Conservation (phyloP, 441 rosid species). For the Populus hybrid region DNA sequence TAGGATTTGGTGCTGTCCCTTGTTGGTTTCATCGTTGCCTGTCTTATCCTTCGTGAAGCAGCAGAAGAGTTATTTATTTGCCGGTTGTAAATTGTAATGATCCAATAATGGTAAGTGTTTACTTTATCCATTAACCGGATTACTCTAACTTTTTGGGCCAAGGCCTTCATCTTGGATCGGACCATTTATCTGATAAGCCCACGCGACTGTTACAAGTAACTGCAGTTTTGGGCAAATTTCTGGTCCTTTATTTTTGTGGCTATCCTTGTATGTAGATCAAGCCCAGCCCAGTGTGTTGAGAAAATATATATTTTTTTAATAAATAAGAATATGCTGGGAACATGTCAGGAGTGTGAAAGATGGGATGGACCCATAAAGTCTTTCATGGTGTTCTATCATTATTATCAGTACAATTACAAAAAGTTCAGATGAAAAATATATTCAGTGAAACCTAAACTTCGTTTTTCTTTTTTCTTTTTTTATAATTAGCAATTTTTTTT, state of each 20-base stretch:
- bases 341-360: not conserved
- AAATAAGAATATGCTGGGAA: not conserved
- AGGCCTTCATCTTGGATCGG: not conserved
- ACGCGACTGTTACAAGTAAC: not conserved
- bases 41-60: not conserved
- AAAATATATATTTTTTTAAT: too few relatives aligned
- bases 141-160: not conserved
- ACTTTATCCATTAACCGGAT: not conserved
- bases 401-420: too few relatives aligned
- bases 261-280: not conserved
- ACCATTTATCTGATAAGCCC: not conserved
- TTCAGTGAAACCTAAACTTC: too few relatives aligned
- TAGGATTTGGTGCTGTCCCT: conserved; percentile 4
- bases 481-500: too few relatives aligned
- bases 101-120: not conserved
- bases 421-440: too few relatives aligned
- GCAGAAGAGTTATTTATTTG: not conserved
- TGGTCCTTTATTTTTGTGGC: not conserved
- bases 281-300: not conserved
- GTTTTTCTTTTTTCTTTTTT: too few relatives aligned
- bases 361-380: not conserved
- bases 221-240: not conserved
- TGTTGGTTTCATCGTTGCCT: not conserved
- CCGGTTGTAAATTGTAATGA: too few relatives aligned
- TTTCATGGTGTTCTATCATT: too few relatives aligned